A percentile compares a stretch with the other conserved stretches of the same genome.
phyloP scores from a whole-genome alignment of 2,329 filamentous ascomycete species.

The Lasiodiplodia sp. region DNA sequence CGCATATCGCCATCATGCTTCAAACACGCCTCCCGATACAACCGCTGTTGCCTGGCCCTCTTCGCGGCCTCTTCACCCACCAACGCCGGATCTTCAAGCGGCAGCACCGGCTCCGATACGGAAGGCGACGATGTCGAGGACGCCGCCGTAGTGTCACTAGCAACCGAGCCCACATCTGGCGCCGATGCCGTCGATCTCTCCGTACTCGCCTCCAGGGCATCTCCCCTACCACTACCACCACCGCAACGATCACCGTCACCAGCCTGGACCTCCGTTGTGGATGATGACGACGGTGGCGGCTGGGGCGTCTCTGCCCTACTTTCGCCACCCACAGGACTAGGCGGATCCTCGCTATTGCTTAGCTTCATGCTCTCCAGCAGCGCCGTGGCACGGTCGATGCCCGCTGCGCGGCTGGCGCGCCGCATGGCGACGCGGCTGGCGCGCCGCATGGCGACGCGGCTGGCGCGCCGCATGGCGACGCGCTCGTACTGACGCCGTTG shows the following conservation, averaged over 20 bases:
- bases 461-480: slow-evolving; percentile 65
- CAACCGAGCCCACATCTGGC: slow-evolving; percentile 22
- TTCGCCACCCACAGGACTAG: not conserved
- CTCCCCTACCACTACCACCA: not conserved
- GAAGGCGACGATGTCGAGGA: not conserved
- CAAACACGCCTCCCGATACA: slow-evolving; percentile 57
- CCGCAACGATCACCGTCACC: not conserved
- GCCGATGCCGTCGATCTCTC: not conserved
- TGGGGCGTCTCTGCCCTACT: not conserved
- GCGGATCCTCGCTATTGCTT: not conserved
- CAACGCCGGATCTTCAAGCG: slow-evolving; percentile 71
- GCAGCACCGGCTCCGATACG: slow-evolving; percentile 48
- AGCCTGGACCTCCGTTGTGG: too few species aligned
- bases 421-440: slow-evolving; percentile 70
- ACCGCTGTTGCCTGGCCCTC: slow-evolving; percentile 62
- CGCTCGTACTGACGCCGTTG: slow-evolving; percentile 66
- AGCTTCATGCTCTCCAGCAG: slow-evolving; percentile 18
- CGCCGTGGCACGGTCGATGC: slow-evolving; percentile 14
- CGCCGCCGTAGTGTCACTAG: slow-evolving; percentile 23
- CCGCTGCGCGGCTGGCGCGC: slow-evolving; percentile 44
- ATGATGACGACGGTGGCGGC: not conserved
- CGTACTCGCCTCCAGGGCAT: not conserved
- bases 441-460: too few species aligned
- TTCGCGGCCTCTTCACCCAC: slow-evolving; percentile 71
- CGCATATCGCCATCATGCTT: slow-evolving; percentile 38